phyloP scores from a whole-genome alignment of 331 rosid species.

The Quercus lobata region DNA sequence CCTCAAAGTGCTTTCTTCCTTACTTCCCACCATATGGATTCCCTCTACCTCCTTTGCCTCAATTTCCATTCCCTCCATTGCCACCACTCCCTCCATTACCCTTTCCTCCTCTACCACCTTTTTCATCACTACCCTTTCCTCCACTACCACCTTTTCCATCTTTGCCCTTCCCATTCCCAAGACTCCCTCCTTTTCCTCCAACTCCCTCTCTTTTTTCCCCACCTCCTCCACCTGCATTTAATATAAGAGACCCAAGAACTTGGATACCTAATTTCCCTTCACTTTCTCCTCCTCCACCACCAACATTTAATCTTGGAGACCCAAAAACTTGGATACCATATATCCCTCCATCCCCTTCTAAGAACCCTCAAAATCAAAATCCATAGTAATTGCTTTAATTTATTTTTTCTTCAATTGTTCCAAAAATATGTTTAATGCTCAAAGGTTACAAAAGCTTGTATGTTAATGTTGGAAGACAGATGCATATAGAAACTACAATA shows the following conservation, averaged over 20 bases:
- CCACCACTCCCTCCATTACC: conserved; percentile 27
- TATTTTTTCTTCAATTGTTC: neutral
- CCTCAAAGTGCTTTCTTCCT: conserved; percentile 46
- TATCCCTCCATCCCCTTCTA: conserved; percentile 37
- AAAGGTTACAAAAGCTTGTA: neutral
- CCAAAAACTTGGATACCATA: conserved; percentile 53
- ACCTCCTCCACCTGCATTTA: conserved; percentile 34
- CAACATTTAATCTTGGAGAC: conserved; percentile 38
- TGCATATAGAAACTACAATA: conserved; percentile 2
- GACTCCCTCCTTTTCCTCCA: conserved; percentile 20
- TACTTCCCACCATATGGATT: conserved; percentile 36
- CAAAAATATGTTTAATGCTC: conserved; percentile 5
- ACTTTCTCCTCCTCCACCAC: conserved; percentile 27
- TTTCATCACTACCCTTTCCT: conserved; percentile 13
- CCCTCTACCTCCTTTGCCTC: conserved; percentile 35
- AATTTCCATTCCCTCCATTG: conserved; percentile 29
- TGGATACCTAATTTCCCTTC: conserved; percentile 41
- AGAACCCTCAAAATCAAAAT: conserved; percentile 22
- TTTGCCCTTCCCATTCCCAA: conserved; percentile 24
- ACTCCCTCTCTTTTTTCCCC: conserved; percentile 15
- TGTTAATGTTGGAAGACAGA: conserved; percentile 2
- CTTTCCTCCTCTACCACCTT: conserved; percentile 16
- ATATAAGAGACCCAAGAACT: conserved; percentile 38
- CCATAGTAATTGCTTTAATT: conserved; percentile 12
- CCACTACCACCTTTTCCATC: conserved; percentile 25